These are phyloP conservation scores for Gastrolobium villosum DNA, from an alignment of 306 rosid genomes.

Conservation along the genomic window DNA sequence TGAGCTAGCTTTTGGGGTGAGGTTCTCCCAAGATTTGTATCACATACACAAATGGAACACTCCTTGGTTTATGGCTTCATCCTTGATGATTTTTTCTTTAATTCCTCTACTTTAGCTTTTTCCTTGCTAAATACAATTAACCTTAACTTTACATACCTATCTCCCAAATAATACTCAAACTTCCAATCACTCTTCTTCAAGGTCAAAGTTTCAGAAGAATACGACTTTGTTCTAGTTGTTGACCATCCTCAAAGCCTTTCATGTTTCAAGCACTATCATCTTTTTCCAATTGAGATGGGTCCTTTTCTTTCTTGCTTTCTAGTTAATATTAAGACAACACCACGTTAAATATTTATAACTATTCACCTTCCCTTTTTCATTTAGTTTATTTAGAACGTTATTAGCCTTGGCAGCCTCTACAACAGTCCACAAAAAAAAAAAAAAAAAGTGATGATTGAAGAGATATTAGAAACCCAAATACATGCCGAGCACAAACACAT, in stretches of 20 bases:
- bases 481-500: slow-evolving; percentile 15
- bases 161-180: not conserved
- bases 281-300: not conserved
- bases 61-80: not conserved
- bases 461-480: slow-evolving; percentile 23
- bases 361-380: slow-evolving; percentile 1
- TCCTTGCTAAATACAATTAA: not conserved
- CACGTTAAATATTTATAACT: slow-evolving; percentile 4
- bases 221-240: slow-evolving; percentile 7
- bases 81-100: not conserved
- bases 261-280: not conserved
- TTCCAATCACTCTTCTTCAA: not conserved
- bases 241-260: not conserved
- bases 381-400: slow-evolving; percentile 5
- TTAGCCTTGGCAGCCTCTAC: slow-evolving; percentile 6
- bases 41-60: not conserved
- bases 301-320: slow-evolving; percentile 24
- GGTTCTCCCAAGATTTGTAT: too few relatives aligned
- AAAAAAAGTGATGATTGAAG: slow-evolving; percentile 5
- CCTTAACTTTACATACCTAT: not conserved
- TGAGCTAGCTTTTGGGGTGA: too few relatives aligned
- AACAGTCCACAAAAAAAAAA: not conserved
- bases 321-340: not conserved
- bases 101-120: not conserved
- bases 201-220: slow-evolving; percentile 17